Percentiles rank a stretch among this genome's conserved stretches.
Evolutionary conservation across 1,284 basidiomycete species (phyloP).

Genomic region (Takashimella tepidaria): DNA sequence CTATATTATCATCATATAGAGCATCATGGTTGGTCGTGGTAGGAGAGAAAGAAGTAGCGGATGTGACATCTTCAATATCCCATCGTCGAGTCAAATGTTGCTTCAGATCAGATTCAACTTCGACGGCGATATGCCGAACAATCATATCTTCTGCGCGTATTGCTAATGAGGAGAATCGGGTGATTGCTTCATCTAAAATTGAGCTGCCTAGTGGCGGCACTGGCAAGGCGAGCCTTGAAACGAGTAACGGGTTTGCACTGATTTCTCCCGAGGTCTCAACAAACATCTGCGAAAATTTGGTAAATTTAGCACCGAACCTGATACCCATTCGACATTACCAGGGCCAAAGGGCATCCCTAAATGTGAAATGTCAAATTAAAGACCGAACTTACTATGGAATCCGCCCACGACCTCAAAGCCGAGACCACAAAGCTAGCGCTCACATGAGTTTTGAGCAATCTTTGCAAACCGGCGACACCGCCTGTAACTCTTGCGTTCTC

Average conservation of each 20-base stretch:
- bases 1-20: slow-evolving; percentile 1
- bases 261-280: slow-evolving; percentile 79
- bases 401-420: slow-evolving; percentile 72
- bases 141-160: slow-evolving; percentile 77
- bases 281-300: slow-evolving; percentile 68
- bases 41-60: neutral
- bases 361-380: no score
- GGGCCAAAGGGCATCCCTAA: no score
- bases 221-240: neutral
- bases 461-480: slow-evolving; percentile 71
- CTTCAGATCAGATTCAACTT: slow-evolving; percentile 69
- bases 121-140: slow-evolving; percentile 68
- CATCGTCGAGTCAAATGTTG: slow-evolving; percentile 56
- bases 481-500: slow-evolving; percentile 53
- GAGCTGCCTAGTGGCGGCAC: slow-evolving; percentile 49
- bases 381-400: slow-evolving; percentile 66
- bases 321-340: no score
- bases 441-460: slow-evolving; percentile 74
- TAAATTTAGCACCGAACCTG: no score
- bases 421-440: slow-evolving; percentile 66
- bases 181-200: slow-evolving; percentile 69
- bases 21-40: neutral
- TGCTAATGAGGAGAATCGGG: slow-evolving; percentile 59
- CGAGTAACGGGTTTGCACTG: slow-evolving; percentile 32
- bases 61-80: slow-evolving; percentile 4